Base-by-base conservation (phyloP, 1,139 yeast species). In the Saccharomyces hybrid region DNA sequence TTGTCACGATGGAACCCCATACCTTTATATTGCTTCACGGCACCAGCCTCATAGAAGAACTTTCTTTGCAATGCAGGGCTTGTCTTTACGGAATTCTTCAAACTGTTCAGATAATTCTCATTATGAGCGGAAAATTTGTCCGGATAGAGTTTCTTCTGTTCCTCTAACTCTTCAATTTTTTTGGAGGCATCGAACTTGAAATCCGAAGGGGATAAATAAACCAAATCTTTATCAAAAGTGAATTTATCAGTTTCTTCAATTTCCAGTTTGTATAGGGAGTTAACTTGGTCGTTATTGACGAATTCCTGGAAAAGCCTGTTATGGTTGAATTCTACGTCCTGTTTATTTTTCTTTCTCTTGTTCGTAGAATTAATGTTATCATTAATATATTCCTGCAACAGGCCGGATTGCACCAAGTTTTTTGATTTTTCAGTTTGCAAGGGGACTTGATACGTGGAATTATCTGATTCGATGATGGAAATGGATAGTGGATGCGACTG, bases 1-100 rank as follows among this genome's bases (percentile, higher is more conserved):
- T 83, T 82, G 69, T 87, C 95, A 65, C 84, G 84, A 67, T 86
- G 95, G 55, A 75, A 77, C 1, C 83, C 83, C 2, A 54, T 52
- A 13, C 68, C 84, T 38, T 38, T 38, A 20, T 38, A 38, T 9
- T 38, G 44, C 11, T 38, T 38, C 7, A 38, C 44, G 26, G 25
- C 26, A 20, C 44, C 44, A 5, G 44, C 44, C 65, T 83, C 88
- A 26, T 62, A 60, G 60, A 82, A 81, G 60, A 79, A 78, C 60
- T 83, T 83, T 3, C 70, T 71, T 11, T 57, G 58, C 13, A 61
- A 44, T 13, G 64, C 60, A 23, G 38, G 77, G 72, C 58, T 59
- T 26, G 57, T 54, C 8, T 38, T 53, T n/a, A 60, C 48, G 2
- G 70, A 64, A 41, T 44, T 42, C 48, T 61, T 58, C 41, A 70